Evolutionary conservation across 768 basidiomycete species (phyloP), one percentile per base, ranked within the genome.

Genomic region (Mycena galericulata): DNA sequence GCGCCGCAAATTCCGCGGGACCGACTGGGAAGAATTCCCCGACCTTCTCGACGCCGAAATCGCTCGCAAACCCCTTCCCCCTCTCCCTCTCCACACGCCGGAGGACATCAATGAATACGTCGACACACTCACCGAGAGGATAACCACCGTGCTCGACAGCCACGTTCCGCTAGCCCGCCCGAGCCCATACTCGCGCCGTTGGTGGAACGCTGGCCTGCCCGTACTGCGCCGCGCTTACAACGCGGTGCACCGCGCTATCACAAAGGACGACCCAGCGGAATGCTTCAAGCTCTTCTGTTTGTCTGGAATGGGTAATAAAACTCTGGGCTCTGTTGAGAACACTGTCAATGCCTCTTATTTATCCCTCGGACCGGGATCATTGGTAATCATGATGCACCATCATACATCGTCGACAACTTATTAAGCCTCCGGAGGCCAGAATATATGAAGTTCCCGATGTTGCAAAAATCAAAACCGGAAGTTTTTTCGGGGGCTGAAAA

Each of bases 11-110:
- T 41, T 56, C 55, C 22, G 40, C 26, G 38, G 22, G 22, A 26
- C 38, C 38, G 55, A 56, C 55, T 56, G 55, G 55, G 38, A 56
- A 3, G 38, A 40, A 27, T 56, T 40, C 10, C 38, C 55, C 24
- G 36, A 38, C 38, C 38, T 56, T n/a, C 55, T 56, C 8, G 38
- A 41, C 12, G 15, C n/a, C 55, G 18, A 41, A 24, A 4, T 56
- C 17, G 55, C 55, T 15, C 5, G 3, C 55, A 24, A 40, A n/a
- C 55, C 38, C 55, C 55, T 56, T 24, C 55, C 38, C 9, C 36
- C 36, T 11, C 36, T 56, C 32, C 55, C 55, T 22, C 55, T 56
- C 38, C n/a, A 8, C 38, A 6, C 55, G 2, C 26, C 40, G 1
- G 41, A 43, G 56, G 56, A 43, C 27, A 30, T 57, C 17, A n/a